Base-by-base conservation (phyloP, 176 grass and related monocot species). In the Dactylis glomerata region DNA sequence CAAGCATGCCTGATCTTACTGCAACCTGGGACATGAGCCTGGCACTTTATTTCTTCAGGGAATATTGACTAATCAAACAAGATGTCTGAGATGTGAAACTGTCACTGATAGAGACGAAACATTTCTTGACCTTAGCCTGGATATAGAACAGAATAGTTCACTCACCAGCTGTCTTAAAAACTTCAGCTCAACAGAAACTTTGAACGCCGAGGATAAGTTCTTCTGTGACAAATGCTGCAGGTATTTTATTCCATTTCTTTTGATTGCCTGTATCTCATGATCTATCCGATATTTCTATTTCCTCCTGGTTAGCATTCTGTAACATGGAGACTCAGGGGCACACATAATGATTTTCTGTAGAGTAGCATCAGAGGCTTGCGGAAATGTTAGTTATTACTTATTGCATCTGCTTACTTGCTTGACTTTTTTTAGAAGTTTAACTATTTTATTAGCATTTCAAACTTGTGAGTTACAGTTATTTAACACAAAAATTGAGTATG, bases 141-240 rank as follows among this genome's bases (percentile, higher is more conserved):
- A 99, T 84, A 96, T 99, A 46, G 93, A 96, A 79, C 96, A 99
- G 67, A 99, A 99, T 91, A 99, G 91, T 81, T 99, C 96, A 58
- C 89, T 99, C 68, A 99, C 96, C 23, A 99, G 93, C 81, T 99
- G 96, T 73, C 91, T 99, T 33, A 99, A 99, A 88, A 99, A 99
- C 88, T 99, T 99, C 78, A 99, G 96, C 85, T 99, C 96, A 58
- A 99, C 93, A 67, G 96, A 99, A 82, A 99, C 96, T 78, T 81
- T 99, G 68, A 96, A 96, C 81, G 96, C 93, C 1, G 93, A 99
- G 75, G 96, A 99, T 83, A 99, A 96, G 84, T 99, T 99, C 90
- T 99, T 99, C 81, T 99, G 96, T 76, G 96, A 99, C 84, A 99
- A 99, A 90, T 99, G 96, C 70, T 95, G 96, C 89, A 99, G 96